phyloP scores from a whole-genome alignment of 1,284 basidiomycete genomes.

The Malassezia brasiliensis region DNA sequence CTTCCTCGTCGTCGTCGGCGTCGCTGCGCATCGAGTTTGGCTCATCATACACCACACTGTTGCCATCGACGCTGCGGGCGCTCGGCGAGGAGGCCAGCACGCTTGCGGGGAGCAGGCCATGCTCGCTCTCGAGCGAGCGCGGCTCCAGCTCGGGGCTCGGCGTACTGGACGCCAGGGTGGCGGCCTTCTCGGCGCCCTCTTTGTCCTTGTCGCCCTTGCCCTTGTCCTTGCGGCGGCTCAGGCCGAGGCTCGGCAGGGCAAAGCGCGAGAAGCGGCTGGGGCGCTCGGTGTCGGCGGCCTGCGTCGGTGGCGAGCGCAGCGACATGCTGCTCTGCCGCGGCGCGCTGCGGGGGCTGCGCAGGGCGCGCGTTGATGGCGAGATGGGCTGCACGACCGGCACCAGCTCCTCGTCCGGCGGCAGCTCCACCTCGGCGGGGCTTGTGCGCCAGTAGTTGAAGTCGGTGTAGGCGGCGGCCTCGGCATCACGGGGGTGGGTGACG shows the following conservation, averaged over 20 bases:
- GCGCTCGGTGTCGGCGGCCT: constrained; percentile 4
- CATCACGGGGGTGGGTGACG: constrained; percentile 58
- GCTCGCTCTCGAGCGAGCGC: constrained; percentile 4
- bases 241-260: constrained; percentile 24
- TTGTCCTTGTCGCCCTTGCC: no score
- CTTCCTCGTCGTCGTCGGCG: constrained; percentile 17
- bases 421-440: constrained; percentile 57
- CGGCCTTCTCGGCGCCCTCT: constrained; percentile 2
- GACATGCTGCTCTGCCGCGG: background rate
- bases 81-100: background rate
- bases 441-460: constrained; percentile 96
- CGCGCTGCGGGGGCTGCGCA: constrained; percentile 10
- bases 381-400: constrained; percentile 40
- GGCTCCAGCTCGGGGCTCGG: background rate
- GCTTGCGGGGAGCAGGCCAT: background rate
- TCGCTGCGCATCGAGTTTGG: background rate
- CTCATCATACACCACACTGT: background rate
- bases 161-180: background rate
- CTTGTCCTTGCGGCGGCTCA: constrained; percentile 20
- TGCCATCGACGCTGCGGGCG: background rate
- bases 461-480: constrained; percentile 71
- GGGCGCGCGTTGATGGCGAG: constrained; percentile 7
- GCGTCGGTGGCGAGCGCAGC: constrained; percentile 11
- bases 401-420: constrained; percentile 64
- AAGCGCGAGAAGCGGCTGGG: constrained; percentile 24